These are phyloP conservation scores for Aspergillus cavernicola DNA, from an alignment of 495 filamentous ascomycete genomes.

Conservation along the genomic window DNA sequence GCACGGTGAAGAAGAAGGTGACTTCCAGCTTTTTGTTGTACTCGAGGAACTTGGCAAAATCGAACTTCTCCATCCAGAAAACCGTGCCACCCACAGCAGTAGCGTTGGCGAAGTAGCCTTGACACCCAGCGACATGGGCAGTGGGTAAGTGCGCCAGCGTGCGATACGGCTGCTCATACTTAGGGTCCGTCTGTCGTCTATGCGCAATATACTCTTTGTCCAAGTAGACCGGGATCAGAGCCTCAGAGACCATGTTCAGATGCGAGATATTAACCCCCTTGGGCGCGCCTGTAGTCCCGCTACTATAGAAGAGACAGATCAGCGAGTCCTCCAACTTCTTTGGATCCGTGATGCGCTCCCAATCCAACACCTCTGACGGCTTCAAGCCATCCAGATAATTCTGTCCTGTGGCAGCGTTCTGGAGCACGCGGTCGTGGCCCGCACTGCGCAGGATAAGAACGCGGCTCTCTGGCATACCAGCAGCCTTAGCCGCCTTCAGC, in stretches of 20 bases:
- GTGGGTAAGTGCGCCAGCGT: constrained; percentile 51
- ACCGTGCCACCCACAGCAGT: constrained; percentile 33
- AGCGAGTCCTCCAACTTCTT: constrained; percentile 25
- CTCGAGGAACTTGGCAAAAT: constrained; percentile 39
- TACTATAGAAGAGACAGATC: constrained; percentile 29
- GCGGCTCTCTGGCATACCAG: constrained; percentile 51
- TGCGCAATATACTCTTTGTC: constrained; percentile 17
- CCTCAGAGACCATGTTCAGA: constrained; percentile 28
- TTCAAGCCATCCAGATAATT: constrained; percentile 16
- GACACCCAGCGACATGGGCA: constrained; percentile 41
- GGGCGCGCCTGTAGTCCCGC: constrained; percentile 39
- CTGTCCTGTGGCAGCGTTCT: constrained; percentile 13
- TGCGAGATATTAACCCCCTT: constrained; percentile 40
- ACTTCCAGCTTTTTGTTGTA: constrained; percentile 40
- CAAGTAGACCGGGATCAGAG: constrained; percentile 21
- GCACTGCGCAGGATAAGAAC: constrained; percentile 15
- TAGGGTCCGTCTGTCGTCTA: constrained; percentile 20
- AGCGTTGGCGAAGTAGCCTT: constrained; percentile 43
- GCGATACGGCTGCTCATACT: constrained; percentile 20
- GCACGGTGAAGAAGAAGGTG: constrained; percentile 48
- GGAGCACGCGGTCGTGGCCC: constrained; percentile 14
- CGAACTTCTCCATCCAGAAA: constrained; percentile 51
- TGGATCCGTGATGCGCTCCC: constrained; percentile 43
- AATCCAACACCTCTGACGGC: constrained; percentile 30
- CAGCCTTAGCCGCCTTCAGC: constrained; percentile 54